These are phyloP conservation scores for Xylariomycetidae sp. DNA, from an alignment of 2,329 filamentous ascomycete species.

Conservation along the genomic window DNA sequence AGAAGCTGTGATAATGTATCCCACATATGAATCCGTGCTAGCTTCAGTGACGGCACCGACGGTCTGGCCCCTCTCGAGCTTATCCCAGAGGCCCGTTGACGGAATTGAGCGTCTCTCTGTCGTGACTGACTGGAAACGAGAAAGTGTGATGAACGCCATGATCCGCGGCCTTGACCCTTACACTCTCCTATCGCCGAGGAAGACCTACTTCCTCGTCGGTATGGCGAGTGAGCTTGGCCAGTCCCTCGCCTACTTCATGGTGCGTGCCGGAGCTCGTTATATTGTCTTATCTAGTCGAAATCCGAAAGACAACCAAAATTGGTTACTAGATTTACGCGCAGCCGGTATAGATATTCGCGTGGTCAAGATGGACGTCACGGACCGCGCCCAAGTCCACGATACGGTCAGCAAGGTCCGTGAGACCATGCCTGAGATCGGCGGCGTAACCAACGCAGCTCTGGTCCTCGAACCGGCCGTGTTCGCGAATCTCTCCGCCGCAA, in stretches of 20 bases:
- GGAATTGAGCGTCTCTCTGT: too few species aligned
- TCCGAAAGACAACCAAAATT: neutral
- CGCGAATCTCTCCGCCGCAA: neutral
- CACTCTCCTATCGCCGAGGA: neutral
- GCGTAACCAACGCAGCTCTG: neutral
- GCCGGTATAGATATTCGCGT: neutral
- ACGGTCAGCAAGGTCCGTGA: neutral
- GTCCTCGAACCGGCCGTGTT: neutral
- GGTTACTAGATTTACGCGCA: neutral
- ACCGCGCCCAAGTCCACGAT: neutral
- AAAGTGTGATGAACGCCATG: neutral
- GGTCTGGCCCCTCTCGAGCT: too few species aligned
- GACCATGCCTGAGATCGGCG: neutral
- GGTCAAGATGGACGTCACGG: neutral
- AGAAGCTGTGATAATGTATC: too few species aligned
- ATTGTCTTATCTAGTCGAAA: neutral
- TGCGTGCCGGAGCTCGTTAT: neutral
- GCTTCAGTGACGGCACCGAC: too few species aligned
- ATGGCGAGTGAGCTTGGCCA: neutral
- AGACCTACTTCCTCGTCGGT: neutral
- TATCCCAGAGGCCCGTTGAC: too few species aligned
- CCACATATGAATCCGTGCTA: too few species aligned
- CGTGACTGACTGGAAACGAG: neutral
- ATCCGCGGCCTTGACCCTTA: neutral
- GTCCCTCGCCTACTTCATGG: neutral